Evolutionary conservation across 306 rosid genomes (phyloP), one percentile per base, ranked within the genome.

Genomic region (Dicorynia guianensis): DNA sequence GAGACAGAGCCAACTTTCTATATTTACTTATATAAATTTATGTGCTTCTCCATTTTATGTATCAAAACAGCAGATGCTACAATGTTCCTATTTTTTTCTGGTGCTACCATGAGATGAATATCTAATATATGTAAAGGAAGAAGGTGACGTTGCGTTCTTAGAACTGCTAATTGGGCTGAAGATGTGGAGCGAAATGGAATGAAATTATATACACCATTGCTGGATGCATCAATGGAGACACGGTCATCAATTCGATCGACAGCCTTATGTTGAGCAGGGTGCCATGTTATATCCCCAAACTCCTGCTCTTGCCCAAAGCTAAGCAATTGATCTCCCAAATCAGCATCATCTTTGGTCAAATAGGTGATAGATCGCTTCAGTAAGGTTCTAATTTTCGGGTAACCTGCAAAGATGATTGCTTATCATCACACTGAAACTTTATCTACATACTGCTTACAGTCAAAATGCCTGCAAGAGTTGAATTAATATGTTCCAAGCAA

Each of bases 201-300:
- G 69, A 83, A 91, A 44, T 87, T 81, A 30, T 83, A 86, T 1
- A 75, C 52, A n/a, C 90, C 96, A 71, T 84, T 30, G 47, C 87
- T 91, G 11, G 84, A 53, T 7, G 56, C 61, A 80, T 81, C 78
- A 3, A 66, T 2, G 6, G 81, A 12, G 40, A 88, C 91, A 25
- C 93, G 90, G 1, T 81, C 80, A 65, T 88, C 96, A 7, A 79
- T 38, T 44, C 93, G 82, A 54, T 88, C 88, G 6, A 83, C 48
- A 0, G 75, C 96, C 70, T 85, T 85, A 0, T 35, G 82, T 18
- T 91, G 91, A 67, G 82, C 79, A 7, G 93, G 96, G 15, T 84
- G 88, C 96, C 96, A 88, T 14, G 63, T 19, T 15, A 90, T 70
- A 52, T 90, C 96, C 0, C 56, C 93, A 76, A 86, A 90, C 71